Percentiles rank a stretch among this genome's conserved stretches.
These are phyloP conservation scores for Aspergillus sp. DNA, from an alignment of 2,329 filamentous ascomycete species.

Conservation along the genomic window DNA sequence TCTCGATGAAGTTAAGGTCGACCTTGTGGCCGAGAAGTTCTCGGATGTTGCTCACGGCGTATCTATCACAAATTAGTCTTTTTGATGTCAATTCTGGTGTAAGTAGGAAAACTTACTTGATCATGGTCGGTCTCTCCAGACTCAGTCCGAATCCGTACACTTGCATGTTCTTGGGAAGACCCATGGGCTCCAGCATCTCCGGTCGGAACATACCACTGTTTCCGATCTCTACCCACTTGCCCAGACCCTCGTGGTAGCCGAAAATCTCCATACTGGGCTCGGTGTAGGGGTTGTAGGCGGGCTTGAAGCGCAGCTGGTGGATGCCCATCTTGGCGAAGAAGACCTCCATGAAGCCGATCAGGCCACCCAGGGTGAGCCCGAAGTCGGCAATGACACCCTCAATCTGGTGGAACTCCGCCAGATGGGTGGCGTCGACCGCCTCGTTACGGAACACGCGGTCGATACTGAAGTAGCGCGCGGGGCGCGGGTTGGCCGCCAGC, in stretches of 20 bases:
- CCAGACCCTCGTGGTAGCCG: conserved; percentile 83
- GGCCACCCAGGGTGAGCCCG: conserved; percentile 82
- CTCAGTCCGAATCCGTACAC: conserved; percentile 94
- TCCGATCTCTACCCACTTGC: conserved; percentile 94
- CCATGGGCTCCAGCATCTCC: conserved; percentile 96
- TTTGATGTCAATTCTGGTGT: background rate
- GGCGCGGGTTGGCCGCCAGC: conserved; percentile 77
- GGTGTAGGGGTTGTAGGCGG: conserved; percentile 92
- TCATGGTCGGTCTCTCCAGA: conserved; percentile 95
- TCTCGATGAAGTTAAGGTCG: conserved; percentile 87
- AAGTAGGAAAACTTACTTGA: conserved; percentile 63
- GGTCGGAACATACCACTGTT: conserved; percentile 99
- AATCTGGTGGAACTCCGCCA: conserved; percentile 98
- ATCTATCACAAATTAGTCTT: conserved; percentile 37
- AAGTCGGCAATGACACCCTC: conserved; percentile 99
- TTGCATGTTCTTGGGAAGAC: conserved; percentile 82
- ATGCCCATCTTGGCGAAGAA: conserved; percentile 98
- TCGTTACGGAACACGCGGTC: conserved; percentile 98
- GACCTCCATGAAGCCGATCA: conserved; percentile 91
- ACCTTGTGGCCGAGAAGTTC: conserved; percentile 94
- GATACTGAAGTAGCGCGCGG: conserved; percentile 97
- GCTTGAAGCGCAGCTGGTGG: conserved; percentile 85
- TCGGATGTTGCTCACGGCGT: conserved; percentile 82
- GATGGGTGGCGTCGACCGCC: conserved; percentile 91
- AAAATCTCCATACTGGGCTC: conserved; percentile 99